Conservation (phyloP, 2,329 filamentous ascomycete genomes). For the Malbranchea cinnamomea region DNA sequence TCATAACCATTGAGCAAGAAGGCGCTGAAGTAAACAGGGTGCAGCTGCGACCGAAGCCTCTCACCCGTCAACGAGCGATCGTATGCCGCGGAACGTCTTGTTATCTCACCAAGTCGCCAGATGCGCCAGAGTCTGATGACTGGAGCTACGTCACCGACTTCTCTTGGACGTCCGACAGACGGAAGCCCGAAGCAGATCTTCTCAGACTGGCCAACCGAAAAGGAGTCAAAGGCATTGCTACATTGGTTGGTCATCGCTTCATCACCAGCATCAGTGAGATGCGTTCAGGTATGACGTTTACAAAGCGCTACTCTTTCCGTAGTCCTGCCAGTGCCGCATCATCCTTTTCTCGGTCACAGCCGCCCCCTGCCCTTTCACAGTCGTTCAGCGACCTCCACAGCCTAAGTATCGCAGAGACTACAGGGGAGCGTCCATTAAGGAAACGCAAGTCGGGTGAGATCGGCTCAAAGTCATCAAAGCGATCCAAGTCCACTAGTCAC, state of each 20-base stretch:
- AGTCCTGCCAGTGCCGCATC: conserved; percentile 6
- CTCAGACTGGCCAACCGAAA: conserved; percentile 13
- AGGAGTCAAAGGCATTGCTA: conserved; percentile 16
- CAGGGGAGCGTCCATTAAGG: neutral
- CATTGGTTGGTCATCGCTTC: conserved; percentile 13
- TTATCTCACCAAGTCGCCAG: conserved; percentile 9
- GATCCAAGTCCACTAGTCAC: conserved; percentile 2
- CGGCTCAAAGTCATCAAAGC: conserved; percentile 2
- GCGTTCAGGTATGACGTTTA: conserved; percentile 14
- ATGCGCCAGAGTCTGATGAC: conserved; percentile 3
- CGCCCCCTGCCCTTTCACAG: neutral
- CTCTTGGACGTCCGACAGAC: conserved; percentile 18
- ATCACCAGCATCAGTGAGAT: conserved; percentile 16
- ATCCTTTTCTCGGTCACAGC: conserved; percentile 6
- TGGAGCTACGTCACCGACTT: conserved; percentile 17
- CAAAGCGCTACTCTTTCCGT: conserved; percentile 10
- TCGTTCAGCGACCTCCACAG: conserved; percentile 1
- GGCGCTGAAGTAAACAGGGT: conserved; percentile 1
- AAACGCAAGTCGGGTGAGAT: conserved; percentile 6
- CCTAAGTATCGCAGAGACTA: neutral
- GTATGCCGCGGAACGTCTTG: conserved; percentile 15
- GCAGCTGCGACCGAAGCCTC: conserved; percentile 2
- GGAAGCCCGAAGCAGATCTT: conserved; percentile 13
- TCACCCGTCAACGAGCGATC: conserved; percentile 9
- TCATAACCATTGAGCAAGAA: conserved; percentile 1